Evolutionary conservation across 2,329 filamentous ascomycete species (phyloP).

Genomic region (Hypoxylon sp.): DNA sequence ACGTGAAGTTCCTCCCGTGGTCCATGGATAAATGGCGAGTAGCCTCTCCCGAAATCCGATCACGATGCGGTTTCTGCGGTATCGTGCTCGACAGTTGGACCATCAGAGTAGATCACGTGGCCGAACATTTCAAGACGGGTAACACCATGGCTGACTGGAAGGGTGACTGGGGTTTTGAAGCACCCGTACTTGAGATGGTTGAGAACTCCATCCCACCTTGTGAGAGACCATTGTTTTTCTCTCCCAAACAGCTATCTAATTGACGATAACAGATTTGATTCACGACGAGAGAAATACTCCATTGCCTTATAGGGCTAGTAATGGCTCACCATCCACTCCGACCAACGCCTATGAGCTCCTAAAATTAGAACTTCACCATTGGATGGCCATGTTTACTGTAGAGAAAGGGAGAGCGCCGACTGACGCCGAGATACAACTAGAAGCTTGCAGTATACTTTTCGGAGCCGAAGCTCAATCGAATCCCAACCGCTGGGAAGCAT

Average conservation of each 20-base stretch:
- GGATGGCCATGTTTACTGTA: slow-evolving; percentile 62
- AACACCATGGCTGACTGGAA: slow-evolving; percentile 78
- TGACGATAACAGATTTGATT: slow-evolving; percentile 69
- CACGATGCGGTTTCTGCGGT: slow-evolving; percentile 76
- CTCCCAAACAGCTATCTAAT: slow-evolving; percentile 58
- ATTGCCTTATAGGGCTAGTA: slow-evolving; percentile 67
- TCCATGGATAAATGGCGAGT: slow-evolving; percentile 77
- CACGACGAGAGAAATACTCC: slow-evolving; percentile 73
- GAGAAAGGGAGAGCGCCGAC: slow-evolving; percentile 60
- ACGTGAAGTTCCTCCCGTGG: slow-evolving; percentile 73
- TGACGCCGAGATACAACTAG: slow-evolving; percentile 69
- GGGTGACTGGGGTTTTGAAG: slow-evolving; percentile 78
- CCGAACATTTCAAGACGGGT: slow-evolving; percentile 78
- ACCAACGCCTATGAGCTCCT: slow-evolving; percentile 74
- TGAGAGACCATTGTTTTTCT: slow-evolving; percentile 61
- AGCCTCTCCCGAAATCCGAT: slow-evolving; percentile 72
- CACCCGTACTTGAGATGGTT: slow-evolving; percentile 72
- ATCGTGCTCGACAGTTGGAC: slow-evolving; percentile 74
- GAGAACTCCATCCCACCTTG: slow-evolving; percentile 78
- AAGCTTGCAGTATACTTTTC: slow-evolving; percentile 72
- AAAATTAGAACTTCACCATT: slow-evolving; percentile 71
- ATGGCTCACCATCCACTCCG: slow-evolving; percentile 62
- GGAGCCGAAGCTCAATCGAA: slow-evolving; percentile 66
- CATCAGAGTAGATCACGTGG: slow-evolving; percentile 72
- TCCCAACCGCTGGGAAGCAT: slow-evolving; percentile 57